Evolutionary conservation across 495 filamentous ascomycete genomes (phyloP).

Genomic region (Extremus antarcticus): DNA sequence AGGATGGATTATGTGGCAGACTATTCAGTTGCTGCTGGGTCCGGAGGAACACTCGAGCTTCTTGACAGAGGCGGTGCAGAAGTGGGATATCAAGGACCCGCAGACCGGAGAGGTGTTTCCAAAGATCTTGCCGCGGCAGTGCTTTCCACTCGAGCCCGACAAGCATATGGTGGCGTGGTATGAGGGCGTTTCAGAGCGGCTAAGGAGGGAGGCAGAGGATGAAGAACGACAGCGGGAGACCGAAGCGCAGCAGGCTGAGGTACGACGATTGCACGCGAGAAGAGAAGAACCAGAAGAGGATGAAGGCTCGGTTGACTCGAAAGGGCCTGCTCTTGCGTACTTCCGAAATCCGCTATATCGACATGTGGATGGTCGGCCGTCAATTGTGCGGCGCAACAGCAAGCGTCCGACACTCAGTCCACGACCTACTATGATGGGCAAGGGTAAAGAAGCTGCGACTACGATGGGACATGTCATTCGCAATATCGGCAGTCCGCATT

Average conservation of each 20-base stretch:
- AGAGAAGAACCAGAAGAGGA: slow-evolving; percentile 19
- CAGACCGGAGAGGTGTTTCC: slow-evolving; percentile 64
- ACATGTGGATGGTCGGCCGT: slow-evolving; percentile 24
- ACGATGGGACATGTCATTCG: slow-evolving; percentile 21
- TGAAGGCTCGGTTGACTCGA: slow-evolving; percentile 24
- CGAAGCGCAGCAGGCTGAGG: slow-evolving; percentile 17
- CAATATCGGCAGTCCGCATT: slow-evolving; percentile 19
- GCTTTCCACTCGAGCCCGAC: slow-evolving; percentile 68
- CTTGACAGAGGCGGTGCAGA: slow-evolving; percentile 65
- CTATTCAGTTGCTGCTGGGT: slow-evolving; percentile 77
- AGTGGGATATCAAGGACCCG: slow-evolving; percentile 66
- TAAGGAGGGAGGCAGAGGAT: slow-evolving; percentile 32
- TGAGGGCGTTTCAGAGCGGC: slow-evolving; percentile 49
- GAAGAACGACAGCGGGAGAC: slow-evolving; percentile 15
- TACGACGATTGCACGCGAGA: slow-evolving; percentile 10
- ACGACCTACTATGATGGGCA: slow-evolving; percentile 22
- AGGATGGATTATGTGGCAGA: slow-evolving; percentile 90
- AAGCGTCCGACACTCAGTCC: slow-evolving; percentile 16
- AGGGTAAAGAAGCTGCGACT: slow-evolving; percentile 23
- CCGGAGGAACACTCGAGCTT: slow-evolving; percentile 81
- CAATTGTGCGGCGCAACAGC: slow-evolving; percentile 20
- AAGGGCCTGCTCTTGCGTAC: slow-evolving; percentile 27
- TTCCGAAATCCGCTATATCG: slow-evolving; percentile 32
- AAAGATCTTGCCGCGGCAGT: slow-evolving; percentile 57
- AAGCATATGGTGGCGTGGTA: slow-evolving; percentile 76